Conservation (phyloP, 1,139 yeast genomes). For the Yamadazyma oceani region DNA sequence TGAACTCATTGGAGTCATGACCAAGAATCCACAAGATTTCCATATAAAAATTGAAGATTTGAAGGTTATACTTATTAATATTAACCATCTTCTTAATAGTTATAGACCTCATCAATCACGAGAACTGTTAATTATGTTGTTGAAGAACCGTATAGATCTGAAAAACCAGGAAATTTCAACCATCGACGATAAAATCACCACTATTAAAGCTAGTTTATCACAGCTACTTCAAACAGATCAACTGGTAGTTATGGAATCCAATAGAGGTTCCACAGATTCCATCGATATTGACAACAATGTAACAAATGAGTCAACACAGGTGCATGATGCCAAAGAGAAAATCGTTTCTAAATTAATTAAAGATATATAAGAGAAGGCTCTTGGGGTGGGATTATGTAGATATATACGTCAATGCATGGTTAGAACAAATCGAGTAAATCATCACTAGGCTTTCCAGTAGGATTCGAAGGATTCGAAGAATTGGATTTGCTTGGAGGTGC, state of each 20-base stretch:
- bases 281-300: not conserved
- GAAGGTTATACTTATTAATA: conserved; percentile 72
- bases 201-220: conserved; percentile 43
- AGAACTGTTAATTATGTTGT: conserved; percentile 70
- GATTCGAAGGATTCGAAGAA: not conserved
- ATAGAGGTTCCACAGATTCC: not conserved
- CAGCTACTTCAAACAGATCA: conserved; percentile 22
- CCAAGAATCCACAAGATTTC: conserved; percentile 65
- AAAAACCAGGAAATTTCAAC: conserved; percentile 53
- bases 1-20: conserved; percentile 72
- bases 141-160: conserved; percentile 61
- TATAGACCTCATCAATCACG: conserved; percentile 89
- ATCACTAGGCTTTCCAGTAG: conserved; percentile 23
- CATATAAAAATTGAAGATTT: conserved; percentile 69
- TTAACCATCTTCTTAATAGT: conserved; percentile 80
- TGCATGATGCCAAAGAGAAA: conserved; percentile 16
- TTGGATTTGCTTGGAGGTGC: not conserved
- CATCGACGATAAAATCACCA: conserved; percentile 46
- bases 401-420: conserved; percentile 4
- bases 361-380: conserved; percentile 7
- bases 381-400: too few relatives aligned
- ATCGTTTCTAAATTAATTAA: conserved; percentile 15
- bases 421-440: conserved; percentile 63
- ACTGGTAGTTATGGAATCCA: not conserved
- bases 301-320: too few relatives aligned